Evolutionary conservation across 192 early-diverging fungal genomes (phyloP), one percentile per base, ranked within the genome.

Genomic region (Radiomyces spectabilis): DNA sequence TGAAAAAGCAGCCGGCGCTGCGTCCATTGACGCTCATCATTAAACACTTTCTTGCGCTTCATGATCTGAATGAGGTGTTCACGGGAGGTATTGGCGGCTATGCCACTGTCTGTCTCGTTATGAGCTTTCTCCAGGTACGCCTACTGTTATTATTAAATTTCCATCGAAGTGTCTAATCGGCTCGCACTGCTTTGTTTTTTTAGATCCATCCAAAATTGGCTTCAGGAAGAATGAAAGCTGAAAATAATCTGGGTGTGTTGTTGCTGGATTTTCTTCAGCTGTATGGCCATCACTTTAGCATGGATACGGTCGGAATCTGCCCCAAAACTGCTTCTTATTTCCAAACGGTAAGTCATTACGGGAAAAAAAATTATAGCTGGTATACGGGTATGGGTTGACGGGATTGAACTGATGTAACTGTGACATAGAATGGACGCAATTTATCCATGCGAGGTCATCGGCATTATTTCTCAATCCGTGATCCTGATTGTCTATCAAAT

Each of bases 261-360:
- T 53, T 98, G 25, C 72, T 94, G 6, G 95, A 98, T 61, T 91
- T 95, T 38, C 84, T 98, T 41, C 93, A 98, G 58, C 75, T 94
- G 4, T 98, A 93, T 57, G 95, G 95, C 12, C 70, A 72, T 25
- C 57, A 74, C 1, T 94, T 93, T 58, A 89, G 87, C 61, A 86
- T 82, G 47, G 58, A 63, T 27, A 58, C 54, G 5, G 77, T 91
- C 21, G 85, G 86, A 9, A 77, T 95, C 22, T 63, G 73, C 19
- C 72, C 88, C 4, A 60, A 51, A 18, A 65, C 55, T 12, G 82
- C 79, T 31, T 60, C 57, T 16, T 92, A 88, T 59, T 69, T 75
- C 41, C 18, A 31, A 9, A 79, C 81, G 60, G 61, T 61, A 46
- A 60, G 34, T n/a, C n/a, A n/a, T n/a, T n/a, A n/a, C n/a, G n/a